These are phyloP conservation scores for Fraxinus cuspidata DNA, from an alignment of 257 asterid species.

Conservation along the genomic window DNA sequence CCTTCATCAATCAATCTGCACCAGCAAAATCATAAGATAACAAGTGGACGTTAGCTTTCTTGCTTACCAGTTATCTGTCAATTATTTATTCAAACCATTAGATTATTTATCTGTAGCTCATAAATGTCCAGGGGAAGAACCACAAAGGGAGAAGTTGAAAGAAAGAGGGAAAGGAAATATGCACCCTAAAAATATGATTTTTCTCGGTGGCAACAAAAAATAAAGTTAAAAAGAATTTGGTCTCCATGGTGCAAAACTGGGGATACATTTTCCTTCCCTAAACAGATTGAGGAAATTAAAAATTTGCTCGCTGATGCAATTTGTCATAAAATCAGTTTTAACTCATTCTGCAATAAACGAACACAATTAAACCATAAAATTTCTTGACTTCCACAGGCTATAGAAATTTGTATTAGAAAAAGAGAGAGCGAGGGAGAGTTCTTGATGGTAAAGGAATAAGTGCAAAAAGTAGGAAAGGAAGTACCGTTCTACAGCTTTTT, in stretches of 20 bases:
- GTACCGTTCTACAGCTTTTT: constrained; percentile 89
- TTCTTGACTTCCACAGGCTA: constrained; percentile 21
- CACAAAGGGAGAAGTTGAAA: constrained; percentile 1
- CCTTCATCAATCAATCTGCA: constrained; percentile 90
- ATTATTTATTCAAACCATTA: not conserved
- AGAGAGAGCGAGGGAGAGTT: not conserved
- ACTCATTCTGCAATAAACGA: constrained; percentile 7
- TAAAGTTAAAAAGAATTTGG: not conserved
- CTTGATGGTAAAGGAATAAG: not conserved
- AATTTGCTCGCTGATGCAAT: not conserved
- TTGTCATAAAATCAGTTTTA: constrained; percentile 8
- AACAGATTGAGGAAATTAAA: not conserved
- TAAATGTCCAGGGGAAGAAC: constrained; percentile 5
- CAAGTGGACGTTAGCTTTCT: constrained; percentile 9
- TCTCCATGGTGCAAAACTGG: not conserved
- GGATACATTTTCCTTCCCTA: not conserved
- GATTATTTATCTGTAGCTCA: constrained; percentile 10
- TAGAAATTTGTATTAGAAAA: not conserved
- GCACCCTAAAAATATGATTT: constrained; percentile 10
- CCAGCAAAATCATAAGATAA: constrained; percentile 22
- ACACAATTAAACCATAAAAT: constrained; percentile 4
- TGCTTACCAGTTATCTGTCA: constrained; percentile 12
- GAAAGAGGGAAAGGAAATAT: constrained; percentile 9
- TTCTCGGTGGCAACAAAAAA: constrained; percentile 10
- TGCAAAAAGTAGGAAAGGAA: constrained; percentile 4